Evolutionary conservation across 2,329 filamentous ascomycete species (phyloP).

Genomic region (Talaromyces islandicus): DNA sequence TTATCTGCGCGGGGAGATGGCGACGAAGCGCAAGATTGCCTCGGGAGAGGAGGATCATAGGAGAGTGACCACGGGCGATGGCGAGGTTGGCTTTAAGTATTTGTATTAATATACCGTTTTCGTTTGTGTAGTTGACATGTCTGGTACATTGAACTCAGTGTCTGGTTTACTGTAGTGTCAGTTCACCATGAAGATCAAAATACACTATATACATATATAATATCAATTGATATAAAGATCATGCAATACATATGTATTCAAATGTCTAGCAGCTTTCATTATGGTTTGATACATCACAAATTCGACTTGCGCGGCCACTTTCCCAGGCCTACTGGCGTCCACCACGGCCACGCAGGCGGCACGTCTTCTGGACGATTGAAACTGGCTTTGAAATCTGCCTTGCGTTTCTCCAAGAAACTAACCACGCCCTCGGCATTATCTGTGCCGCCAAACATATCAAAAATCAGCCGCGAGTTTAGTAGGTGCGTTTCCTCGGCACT

Average conservation of each 20-base stretch:
- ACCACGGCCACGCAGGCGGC: constrained; percentile 8
- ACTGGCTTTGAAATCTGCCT: constrained; percentile 52
- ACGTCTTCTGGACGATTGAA: constrained; percentile 8
- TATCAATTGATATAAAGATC: not conserved
- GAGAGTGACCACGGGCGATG: constrained; percentile 43
- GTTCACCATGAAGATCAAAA: not conserved
- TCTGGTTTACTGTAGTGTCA: not conserved
- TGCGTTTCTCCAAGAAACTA: constrained; percentile 60
- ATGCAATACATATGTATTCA: too few species aligned
- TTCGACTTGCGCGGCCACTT: constrained; percentile 3
- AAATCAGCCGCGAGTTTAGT: constrained; percentile 50
- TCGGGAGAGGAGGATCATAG: constrained; percentile 41
- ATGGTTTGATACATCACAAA: not conserved
- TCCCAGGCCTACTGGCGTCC: constrained; percentile 1
- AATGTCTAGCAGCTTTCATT: not conserved
- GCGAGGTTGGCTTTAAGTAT: constrained; percentile 45
- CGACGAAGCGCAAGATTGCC: constrained; percentile 32
- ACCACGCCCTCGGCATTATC: constrained; percentile 59
- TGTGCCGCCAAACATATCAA: constrained; percentile 34
- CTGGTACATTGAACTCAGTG: not conserved
- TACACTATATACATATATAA: not conserved
- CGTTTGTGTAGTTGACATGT: not conserved
- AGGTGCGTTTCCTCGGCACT: constrained; percentile 65
- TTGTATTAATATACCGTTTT: constrained; percentile 22
- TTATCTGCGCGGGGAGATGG: constrained; percentile 41